Base-by-base conservation (phyloP, 2,329 filamentous ascomycete genomes). In the Onygenales sp. region DNA sequence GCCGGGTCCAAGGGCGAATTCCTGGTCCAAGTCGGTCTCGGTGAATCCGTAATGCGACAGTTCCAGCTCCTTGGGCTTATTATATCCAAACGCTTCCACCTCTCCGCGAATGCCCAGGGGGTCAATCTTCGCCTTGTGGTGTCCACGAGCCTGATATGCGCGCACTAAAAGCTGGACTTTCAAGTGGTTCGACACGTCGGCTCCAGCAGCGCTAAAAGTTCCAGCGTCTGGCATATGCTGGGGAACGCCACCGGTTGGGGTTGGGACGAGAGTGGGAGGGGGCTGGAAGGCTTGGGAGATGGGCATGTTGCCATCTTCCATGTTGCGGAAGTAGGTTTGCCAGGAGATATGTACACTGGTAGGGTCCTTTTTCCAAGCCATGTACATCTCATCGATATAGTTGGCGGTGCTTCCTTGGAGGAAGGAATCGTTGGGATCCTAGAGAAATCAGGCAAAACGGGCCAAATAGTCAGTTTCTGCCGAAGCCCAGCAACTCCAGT, bases 361-460 rank as follows among this genome's bases (percentile, higher is more conserved):
- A 51, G 93, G 91, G 65, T 98, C 90, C 60, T 87, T 79, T 75
- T 92, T 95, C 93, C 93, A 98, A 70, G 91, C 85, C 77, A 96
- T 78, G 75, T 98, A 98, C 93, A 98, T 98, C 78, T 96, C 93
- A 73, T 98, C 93, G 70, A 98, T 89, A 77, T 98, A 98, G 78
- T 95, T 96, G 74, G 93, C 93, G 57, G 92, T 93, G 78, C 89
- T 97, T 62, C 93, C 93, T 59, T 90, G 89, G 57, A 98, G 82
- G 80, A 98, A 98, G 75, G 85, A 95, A 75, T 98, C 93, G 72
- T 87, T 95, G 60, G 91, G 83, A 69, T 95, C 89, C 80, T 82
- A 58, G 17, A 56, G 54, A 31, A 39, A 13, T 52, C 46, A 49
- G 36, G n/a, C 50, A 50, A 51, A 56, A 57, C 57, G 57, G 53